A percentile compares a stretch with the other conserved stretches of the same genome.
Conservation (phyloP, 208 protist species). For the Naegleria fowleri region DNA sequence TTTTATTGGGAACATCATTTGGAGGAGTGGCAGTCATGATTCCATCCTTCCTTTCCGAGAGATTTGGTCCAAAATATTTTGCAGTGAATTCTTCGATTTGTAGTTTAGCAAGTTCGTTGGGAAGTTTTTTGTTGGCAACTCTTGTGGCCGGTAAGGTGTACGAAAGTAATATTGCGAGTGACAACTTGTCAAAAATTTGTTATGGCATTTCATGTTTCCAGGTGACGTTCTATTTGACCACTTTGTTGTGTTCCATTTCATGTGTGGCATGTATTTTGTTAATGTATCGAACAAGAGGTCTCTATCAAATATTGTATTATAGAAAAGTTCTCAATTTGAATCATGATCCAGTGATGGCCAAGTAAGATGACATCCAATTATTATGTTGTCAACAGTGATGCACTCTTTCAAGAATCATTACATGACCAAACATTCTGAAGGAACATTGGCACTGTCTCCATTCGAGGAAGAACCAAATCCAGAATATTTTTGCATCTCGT, state of each 20-base stretch:
- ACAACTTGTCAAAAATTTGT: not conserved
- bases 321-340: not conserved
- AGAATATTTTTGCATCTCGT: too few species aligned
- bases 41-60: not conserved
- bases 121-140: not conserved
- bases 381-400: too few species aligned
- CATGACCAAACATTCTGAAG: too few species aligned
- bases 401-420: too few species aligned
- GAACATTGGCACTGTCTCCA: too few species aligned
- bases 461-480: too few species aligned
- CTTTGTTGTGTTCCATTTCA: not conserved
- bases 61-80: constrained; percentile 14
- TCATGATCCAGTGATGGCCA: not conserved
- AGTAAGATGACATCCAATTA: too few species aligned
- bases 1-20: not conserved
- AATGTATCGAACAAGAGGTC: not conserved
- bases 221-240: not conserved
- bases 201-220: constrained; percentile 6
- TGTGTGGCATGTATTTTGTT: not conserved
- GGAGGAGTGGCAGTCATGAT: not conserved
- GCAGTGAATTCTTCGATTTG: not conserved
- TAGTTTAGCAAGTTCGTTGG: not conserved
- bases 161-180: not conserved
- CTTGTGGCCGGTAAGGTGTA: not conserved
- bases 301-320: constrained; percentile 8